These are phyloP conservation scores for Leishmania braziliensis DNA, from an alignment of 208 protist genomes.

Conservation along the genomic window DNA sequence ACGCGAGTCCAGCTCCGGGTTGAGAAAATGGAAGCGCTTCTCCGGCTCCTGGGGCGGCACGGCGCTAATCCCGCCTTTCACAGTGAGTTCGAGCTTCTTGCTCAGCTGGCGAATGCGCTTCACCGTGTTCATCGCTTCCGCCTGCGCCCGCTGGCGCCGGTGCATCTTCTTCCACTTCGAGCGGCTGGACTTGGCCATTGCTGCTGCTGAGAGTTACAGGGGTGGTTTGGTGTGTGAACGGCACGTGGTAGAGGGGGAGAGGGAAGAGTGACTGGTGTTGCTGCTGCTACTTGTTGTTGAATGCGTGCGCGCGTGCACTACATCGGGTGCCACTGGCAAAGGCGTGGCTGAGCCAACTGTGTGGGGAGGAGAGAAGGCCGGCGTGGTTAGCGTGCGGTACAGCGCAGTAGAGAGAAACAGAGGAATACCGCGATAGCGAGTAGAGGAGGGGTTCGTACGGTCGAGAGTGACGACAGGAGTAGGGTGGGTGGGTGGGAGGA, in stretches of 20 bases:
- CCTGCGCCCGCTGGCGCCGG: slow-evolving; percentile 55
- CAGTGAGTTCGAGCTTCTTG: slow-evolving; percentile 73
- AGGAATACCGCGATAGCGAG: not conserved
- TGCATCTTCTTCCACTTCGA: slow-evolving; percentile 90
- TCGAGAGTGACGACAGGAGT: not conserved
- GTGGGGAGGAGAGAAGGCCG: not conserved
- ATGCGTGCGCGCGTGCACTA: slow-evolving; percentile 11
- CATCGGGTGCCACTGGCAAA: not conserved
- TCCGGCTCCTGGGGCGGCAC: slow-evolving; percentile 78
- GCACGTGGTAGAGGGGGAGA: not conserved
- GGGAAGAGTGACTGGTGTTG: not conserved
- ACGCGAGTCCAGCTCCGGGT: slow-evolving; percentile 64
- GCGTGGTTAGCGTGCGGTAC: slow-evolving; percentile 1
- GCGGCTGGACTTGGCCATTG: slow-evolving; percentile 84
- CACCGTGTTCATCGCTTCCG: slow-evolving; percentile 40
- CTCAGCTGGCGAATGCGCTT: slow-evolving; percentile 61
- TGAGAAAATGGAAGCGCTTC: slow-evolving; percentile 80
- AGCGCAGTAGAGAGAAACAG: not conserved
- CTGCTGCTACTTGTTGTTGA: not conserved
- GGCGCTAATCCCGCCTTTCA: slow-evolving; percentile 64
- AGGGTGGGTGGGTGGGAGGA: no score
- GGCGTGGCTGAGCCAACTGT: not conserved
- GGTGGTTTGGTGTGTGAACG: not conserved
- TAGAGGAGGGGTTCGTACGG: not conserved
- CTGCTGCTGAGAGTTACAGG: not conserved